A percentile compares a stretch with the other conserved stretches of the same genome.
phyloP scores from a whole-genome alignment of 768 basidiomycete species.

The Russula vinacea region DNA sequence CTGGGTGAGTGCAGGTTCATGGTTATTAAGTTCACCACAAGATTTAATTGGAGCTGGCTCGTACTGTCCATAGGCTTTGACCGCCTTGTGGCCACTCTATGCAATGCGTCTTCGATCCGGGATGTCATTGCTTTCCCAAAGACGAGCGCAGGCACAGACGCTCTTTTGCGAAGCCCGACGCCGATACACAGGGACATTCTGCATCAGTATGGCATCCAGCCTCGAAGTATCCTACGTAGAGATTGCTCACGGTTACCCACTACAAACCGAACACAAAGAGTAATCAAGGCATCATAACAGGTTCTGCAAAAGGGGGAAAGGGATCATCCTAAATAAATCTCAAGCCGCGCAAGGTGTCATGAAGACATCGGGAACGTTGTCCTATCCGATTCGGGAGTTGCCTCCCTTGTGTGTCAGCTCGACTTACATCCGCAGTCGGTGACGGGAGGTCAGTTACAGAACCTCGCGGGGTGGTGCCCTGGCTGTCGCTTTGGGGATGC shows the following conservation, averaged over 20 bases:
- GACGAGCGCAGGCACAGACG: constrained; percentile 76
- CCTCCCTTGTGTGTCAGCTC: constrained; percentile 32
- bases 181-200: constrained; percentile 50
- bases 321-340: constrained; percentile 3
- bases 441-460: constrained; percentile 36
- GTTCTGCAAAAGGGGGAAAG: constrained; percentile 5
- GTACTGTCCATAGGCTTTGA: constrained; percentile 66
- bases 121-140: constrained; percentile 98
- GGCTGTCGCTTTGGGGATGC: constrained; percentile 38
- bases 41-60: neutral
- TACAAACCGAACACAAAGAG: constrained; percentile 8
- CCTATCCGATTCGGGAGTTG: constrained; percentile 37
- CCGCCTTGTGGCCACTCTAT: constrained; percentile 87
- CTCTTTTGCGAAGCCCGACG: constrained; percentile 86
- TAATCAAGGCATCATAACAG: constrained; percentile 12
- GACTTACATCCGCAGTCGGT: constrained; percentile 30
- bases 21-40: neutral
- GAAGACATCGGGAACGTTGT: constrained; percentile 32
- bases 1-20: constrained; percentile 53
- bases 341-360: constrained; percentile 24
- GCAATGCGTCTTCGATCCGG: constrained; percentile 80
- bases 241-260: constrained; percentile 8
- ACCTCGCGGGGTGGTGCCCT: constrained; percentile 49
- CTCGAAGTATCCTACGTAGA: constrained; percentile 27
- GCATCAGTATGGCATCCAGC: constrained; percentile 60